Percentiles rank a stretch among this genome's conserved stretches.
These are phyloP conservation scores for Colletotrichum graminicola DNA, from an alignment of 2,329 filamentous ascomycete species.

Conservation along the genomic window DNA sequence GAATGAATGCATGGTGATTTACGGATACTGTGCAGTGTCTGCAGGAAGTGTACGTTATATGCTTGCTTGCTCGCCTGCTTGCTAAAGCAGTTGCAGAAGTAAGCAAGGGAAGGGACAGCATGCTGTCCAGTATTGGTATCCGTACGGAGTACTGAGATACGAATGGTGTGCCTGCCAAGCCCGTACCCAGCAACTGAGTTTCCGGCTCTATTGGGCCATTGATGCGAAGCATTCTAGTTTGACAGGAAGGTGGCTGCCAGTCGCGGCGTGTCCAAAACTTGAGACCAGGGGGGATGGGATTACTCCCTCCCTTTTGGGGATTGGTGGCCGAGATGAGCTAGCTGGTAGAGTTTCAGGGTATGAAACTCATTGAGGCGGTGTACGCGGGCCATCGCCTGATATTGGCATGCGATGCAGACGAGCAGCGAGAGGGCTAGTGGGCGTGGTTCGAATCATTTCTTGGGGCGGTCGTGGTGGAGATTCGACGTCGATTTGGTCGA, in stretches of 20 bases:
- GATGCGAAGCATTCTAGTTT: conserved; percentile 31
- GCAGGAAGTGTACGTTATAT: too few species aligned
- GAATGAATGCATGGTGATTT: neutral
- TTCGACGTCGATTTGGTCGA: neutral
- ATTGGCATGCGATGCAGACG: neutral
- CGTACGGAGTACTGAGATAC: too few species aligned
- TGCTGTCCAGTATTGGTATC: too few species aligned
- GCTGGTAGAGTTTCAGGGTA: conserved; percentile 39
- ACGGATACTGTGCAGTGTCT: neutral
- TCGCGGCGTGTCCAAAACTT: neutral
- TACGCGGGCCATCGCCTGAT: conserved; percentile 12
- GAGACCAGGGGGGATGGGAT: neutral
- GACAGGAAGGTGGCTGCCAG: conserved; percentile 10
- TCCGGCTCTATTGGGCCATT: conserved; percentile 4
- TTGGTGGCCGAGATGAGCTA: conserved; percentile 37
- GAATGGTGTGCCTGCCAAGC: neutral
- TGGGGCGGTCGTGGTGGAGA: neutral
- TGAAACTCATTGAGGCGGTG: conserved; percentile 37
- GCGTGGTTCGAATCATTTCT: neutral
- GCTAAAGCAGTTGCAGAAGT: too few species aligned
- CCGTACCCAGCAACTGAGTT: neutral
- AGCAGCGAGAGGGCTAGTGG: neutral
- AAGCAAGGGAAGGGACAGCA: too few species aligned
- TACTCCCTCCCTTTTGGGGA: conserved; percentile 19
- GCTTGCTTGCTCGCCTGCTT: too few species aligned